Base-by-base conservation (phyloP, 768 basidiomycete genomes). In the Leccinum longicurvipes region DNA sequence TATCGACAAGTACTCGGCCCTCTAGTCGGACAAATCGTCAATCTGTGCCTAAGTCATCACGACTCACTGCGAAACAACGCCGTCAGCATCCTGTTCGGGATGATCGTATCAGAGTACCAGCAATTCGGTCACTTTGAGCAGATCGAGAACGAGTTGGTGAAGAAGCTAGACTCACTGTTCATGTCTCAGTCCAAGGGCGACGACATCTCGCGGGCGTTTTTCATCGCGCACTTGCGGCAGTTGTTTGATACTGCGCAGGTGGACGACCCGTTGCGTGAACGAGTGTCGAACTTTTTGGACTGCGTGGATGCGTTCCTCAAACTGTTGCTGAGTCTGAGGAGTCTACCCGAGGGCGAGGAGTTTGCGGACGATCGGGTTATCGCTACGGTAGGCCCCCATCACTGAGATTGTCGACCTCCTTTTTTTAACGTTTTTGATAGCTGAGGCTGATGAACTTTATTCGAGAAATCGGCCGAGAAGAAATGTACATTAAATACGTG, bases 401-500 rank as follows among this genome's bases (percentile, higher is more conserved):
- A 7, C 27, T 34, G 39, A 23, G n/a, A 21, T 47, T 11, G 50
- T 17, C 6, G 50, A 8, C 4, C 1, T 50, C 46, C n/a, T n/a
- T n/a, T 29, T 55, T 60, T 15, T 67, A 56, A 64, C n/a, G 12
- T 51, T 25, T 19, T 27, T 49, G 32, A 48, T 57, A 91, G 89
- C 76, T 95, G 59, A 82, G 91, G 31, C 75, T 97, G 57, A 93
- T 97, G 88, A 92, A 93, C 69, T 97, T 95, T 71, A 93, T 96
- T 61, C 82, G 92, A 17, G 82, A 89, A 17, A 94, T 96, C 54
- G 93, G 93, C 17, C 80, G 94, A 12, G 88, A 92, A 65, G 93
- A 95, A 67, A 93, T 97, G 57, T 96, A 94, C 65, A 90, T 95
- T 72, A 92, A 94, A 80, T 96, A 96, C 69, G 90, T 96, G 23